Percentiles rank a stretch among this genome's conserved stretches.
phyloP scores from a whole-genome alignment of 495 filamentous ascomycete genomes.

The Terfezia boudieri region DNA sequence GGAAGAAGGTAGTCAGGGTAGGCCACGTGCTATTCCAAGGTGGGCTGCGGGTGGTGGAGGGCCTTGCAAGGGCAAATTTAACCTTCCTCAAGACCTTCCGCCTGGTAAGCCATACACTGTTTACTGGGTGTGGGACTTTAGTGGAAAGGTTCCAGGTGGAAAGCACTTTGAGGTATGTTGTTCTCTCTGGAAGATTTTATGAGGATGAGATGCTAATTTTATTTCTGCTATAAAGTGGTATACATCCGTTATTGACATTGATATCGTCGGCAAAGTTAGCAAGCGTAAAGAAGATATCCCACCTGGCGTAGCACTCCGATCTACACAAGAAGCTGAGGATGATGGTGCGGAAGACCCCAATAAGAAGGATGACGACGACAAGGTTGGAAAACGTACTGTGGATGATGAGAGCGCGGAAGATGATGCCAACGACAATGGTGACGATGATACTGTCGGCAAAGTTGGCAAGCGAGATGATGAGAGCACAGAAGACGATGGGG shows the following conservation, averaged over 20 bases:
- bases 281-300: background rate
- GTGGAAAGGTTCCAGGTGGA: conserved; percentile 12
- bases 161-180: background rate
- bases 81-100: conserved; percentile 7
- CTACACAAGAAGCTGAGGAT: background rate
- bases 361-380: background rate
- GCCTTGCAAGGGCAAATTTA: conserved; percentile 10
- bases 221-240: conserved; percentile 4
- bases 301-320: too few relatives aligned
- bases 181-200: too few relatives aligned
- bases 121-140: conserved; percentile 15
- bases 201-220: too few relatives aligned
- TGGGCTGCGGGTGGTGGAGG: conserved; percentile 2
- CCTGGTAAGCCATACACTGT: conserved; percentile 8
- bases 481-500: background rate
- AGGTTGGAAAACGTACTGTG: background rate
- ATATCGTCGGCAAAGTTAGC: conserved; percentile 4
- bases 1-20: background rate
- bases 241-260: conserved; percentile 16
- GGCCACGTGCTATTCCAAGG: background rate
- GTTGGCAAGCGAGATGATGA: background rate
- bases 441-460: background rate
- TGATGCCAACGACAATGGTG: background rate
- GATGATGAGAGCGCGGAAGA: background rate
- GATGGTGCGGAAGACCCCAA: background rate